Evolutionary conservation across 2,329 filamentous ascomycete species (phyloP).

Genomic region (Colletotrichum phormii): DNA sequence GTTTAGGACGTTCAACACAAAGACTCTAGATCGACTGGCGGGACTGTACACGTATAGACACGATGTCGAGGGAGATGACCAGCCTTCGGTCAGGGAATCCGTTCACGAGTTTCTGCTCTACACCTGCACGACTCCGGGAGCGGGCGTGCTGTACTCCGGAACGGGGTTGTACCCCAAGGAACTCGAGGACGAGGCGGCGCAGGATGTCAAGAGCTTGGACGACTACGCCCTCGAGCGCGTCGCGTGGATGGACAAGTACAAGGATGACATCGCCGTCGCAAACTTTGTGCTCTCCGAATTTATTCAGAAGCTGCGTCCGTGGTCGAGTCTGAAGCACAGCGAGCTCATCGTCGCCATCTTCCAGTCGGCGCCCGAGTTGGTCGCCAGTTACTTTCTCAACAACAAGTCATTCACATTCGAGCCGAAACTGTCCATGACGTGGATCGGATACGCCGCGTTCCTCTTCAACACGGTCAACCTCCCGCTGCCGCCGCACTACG

Average conservation of each 20-base stretch:
- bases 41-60: constrained; percentile 75
- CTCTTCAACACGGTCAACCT: constrained; percentile 84
- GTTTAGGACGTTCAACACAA: constrained; percentile 79
- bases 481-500: constrained; percentile 78
- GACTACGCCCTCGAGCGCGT: constrained; percentile 77
- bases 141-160: constrained; percentile 81
- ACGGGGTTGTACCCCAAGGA: constrained; percentile 88
- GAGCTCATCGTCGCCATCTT: constrained; percentile 87
- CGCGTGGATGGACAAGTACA: constrained; percentile 76
- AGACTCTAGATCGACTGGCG: constrained; percentile 78
- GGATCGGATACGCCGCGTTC: constrained; percentile 93
- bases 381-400: constrained; percentile 86
- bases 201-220: constrained; percentile 54
- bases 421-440: constrained; percentile 90
- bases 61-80: constrained; percentile 52
- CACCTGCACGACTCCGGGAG: constrained; percentile 78
- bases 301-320: constrained; percentile 82
- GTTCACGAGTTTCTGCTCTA: constrained; percentile 81
- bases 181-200: constrained; percentile 60
- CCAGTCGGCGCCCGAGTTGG: constrained; percentile 82
- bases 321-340: constrained; percentile 83
- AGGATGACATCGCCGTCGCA: constrained; percentile 76
- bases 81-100: constrained; percentile 69
- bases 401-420: constrained; percentile 88
- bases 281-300: constrained; percentile 86